Evolutionary conservation across 2,329 filamentous ascomycete species (phyloP).

Genomic region (Fusarium kyushuense): DNA sequence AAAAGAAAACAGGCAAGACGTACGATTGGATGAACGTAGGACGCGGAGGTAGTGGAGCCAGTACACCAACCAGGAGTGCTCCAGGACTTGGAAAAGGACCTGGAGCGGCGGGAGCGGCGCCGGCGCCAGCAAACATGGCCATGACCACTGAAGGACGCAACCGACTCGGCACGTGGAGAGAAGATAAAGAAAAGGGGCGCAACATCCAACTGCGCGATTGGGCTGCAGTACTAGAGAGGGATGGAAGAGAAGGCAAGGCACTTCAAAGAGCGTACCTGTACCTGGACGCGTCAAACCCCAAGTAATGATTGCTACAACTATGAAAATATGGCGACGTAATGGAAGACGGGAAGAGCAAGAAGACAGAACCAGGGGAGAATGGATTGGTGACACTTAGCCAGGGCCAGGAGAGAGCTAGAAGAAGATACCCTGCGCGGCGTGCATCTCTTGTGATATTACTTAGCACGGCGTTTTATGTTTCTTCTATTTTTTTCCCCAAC

Average conservation of each 20-base stretch:
- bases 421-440: slow-evolving; percentile 52
- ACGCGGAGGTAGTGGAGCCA: slow-evolving; percentile 64
- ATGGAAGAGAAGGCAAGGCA: slow-evolving; percentile 75
- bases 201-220: slow-evolving; percentile 89
- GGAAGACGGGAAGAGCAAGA: slow-evolving; percentile 16
- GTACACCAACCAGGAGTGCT: slow-evolving; percentile 60
- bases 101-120: slow-evolving; percentile 48
- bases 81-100: slow-evolving; percentile 52
- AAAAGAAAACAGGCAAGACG: slow-evolving; percentile 73
- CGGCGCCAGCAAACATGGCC: slow-evolving; percentile 52
- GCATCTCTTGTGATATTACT: slow-evolving; percentile 50
- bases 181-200: slow-evolving; percentile 80
- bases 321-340: slow-evolving; percentile 36
- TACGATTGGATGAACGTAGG: slow-evolving; percentile 79
- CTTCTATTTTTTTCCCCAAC: slow-evolving; percentile 7
- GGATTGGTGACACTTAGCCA: slow-evolving; percentile 27
- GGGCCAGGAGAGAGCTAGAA: slow-evolving; percentile 33
- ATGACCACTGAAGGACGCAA: slow-evolving; percentile 70
- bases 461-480: slow-evolving; percentile 54
- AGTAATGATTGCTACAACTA: slow-evolving; percentile 46
- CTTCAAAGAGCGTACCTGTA: slow-evolving; percentile 69
- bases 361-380: slow-evolving; percentile 1
- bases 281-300: slow-evolving; percentile 63
- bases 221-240: slow-evolving; percentile 81
- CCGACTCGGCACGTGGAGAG: slow-evolving; percentile 79